These are phyloP conservation scores for Ophiostoma angusticollis DNA, from an alignment of 2,329 filamentous ascomycete species.

Conservation along the genomic window DNA sequence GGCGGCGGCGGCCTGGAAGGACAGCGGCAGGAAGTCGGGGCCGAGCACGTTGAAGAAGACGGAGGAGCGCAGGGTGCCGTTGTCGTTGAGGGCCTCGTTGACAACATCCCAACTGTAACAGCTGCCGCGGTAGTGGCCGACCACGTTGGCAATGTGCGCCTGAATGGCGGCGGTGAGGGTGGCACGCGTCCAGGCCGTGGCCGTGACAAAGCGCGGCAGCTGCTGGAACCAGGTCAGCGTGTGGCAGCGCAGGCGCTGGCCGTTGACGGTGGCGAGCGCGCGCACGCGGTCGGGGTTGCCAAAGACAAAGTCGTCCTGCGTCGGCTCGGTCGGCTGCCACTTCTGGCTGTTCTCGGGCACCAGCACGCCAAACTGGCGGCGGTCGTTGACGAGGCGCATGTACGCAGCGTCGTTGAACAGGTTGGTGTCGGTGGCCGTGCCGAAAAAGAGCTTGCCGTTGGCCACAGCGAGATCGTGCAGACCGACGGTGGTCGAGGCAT, in stretches of 20 bases:
- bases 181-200: constrained; percentile 34
- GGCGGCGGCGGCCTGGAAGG: constrained; percentile 32
- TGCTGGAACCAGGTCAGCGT: constrained; percentile 33
- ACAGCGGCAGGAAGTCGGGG: constrained; percentile 32
- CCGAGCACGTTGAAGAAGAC: constrained; percentile 35
- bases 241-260: constrained; percentile 41
- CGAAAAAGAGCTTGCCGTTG: constrained; percentile 40
- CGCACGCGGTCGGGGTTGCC: constrained; percentile 32
- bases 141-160: constrained; percentile 36
- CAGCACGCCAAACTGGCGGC: constrained; percentile 41
- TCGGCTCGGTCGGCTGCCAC: constrained; percentile 44
- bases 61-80: constrained; percentile 29
- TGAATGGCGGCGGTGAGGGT: constrained; percentile 38
- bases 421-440: constrained; percentile 41
- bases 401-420: constrained; percentile 37
- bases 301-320: constrained; percentile 38
- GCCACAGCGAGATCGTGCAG: constrained; percentile 33
- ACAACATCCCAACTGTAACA: constrained; percentile 43
- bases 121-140: constrained; percentile 30
- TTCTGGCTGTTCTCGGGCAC: constrained; percentile 43
- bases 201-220: constrained; percentile 30
- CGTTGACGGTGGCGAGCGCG: constrained; percentile 21
- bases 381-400: constrained; percentile 34
- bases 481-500: constrained; percentile 13
- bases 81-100: constrained; percentile 39